Conservation (phyloP, 768 basidiomycete genomes). For the Ephemerocybe angulata region DNA sequence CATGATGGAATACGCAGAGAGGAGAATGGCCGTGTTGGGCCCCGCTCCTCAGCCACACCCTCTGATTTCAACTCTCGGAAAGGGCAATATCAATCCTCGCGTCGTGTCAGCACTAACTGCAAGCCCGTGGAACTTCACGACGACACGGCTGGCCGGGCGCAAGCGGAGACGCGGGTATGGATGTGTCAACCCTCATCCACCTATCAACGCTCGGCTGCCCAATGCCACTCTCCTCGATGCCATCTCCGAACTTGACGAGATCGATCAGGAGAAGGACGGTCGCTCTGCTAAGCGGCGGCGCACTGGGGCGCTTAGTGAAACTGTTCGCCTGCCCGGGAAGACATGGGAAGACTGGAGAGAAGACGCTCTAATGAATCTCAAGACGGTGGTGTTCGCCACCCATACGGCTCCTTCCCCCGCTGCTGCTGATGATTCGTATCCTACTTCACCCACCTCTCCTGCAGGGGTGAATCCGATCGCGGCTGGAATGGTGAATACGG, state of each 20-base stretch:
- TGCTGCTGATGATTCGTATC: not conserved
- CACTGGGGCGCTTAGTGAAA: not conserved
- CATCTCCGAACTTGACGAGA: constrained; percentile 35
- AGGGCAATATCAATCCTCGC: constrained; percentile 1
- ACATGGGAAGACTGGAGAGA: constrained; percentile 31
- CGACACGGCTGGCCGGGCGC: constrained; percentile 35
- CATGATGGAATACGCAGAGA: constrained; percentile 61
- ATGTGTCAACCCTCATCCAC: constrained; percentile 30
- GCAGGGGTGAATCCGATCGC: constrained; percentile 2
- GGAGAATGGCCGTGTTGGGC: constrained; percentile 48
- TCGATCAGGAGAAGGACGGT: constrained; percentile 24
- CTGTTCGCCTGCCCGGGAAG: constrained; percentile 15
- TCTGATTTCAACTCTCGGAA: not conserved
- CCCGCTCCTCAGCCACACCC: not conserved
- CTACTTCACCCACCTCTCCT: not conserved
- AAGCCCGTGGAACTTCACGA: constrained; percentile 12
- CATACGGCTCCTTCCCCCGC: not conserved
- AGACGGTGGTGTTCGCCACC: constrained; percentile 44
- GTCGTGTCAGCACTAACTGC: constrained; percentile 3
- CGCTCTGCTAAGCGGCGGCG: constrained; percentile 10
- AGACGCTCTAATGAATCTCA: constrained; percentile 39
- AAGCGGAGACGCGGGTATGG: constrained; percentile 35
- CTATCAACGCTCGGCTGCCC: constrained; percentile 25
- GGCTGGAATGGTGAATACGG: constrained; percentile 3
- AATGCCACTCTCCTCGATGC: constrained; percentile 40